Percentiles rank a stretch among this genome's conserved stretches.
These are phyloP conservation scores for Letharia lupina DNA, from an alignment of 495 filamentous ascomycete species.

Conservation along the genomic window DNA sequence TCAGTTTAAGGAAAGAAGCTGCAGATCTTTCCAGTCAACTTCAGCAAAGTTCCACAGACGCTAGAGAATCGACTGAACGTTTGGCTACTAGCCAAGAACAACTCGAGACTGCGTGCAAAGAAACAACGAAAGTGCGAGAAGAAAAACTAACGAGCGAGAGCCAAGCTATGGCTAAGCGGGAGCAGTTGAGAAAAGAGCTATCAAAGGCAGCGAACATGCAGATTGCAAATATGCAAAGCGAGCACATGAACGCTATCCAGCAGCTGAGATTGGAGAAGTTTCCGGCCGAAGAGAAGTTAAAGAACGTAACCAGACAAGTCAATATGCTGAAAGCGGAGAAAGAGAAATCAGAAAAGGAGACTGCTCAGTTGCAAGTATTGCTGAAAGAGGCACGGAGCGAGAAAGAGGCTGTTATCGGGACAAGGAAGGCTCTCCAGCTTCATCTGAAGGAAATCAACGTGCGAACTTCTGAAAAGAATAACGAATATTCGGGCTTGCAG, in stretches of 20 bases:
- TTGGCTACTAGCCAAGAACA: conserved; percentile 2
- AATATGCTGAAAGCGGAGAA: conserved; percentile 5
- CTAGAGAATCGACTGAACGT: neutral
- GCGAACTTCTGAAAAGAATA: neutral
- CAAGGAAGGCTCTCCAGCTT: neutral
- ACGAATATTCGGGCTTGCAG: neutral
- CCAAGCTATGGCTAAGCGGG: neutral
- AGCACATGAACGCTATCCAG: conserved; percentile 9
- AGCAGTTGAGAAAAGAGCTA: neutral
- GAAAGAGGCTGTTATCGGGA: neutral
- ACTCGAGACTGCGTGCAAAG: conserved; percentile 4
- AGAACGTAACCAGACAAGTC: conserved; percentile 2
- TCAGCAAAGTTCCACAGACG: conserved; percentile 1
- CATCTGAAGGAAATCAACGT: conserved; percentile 6
- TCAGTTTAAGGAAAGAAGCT: conserved; percentile 7
- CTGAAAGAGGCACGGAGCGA: conserved; percentile 2
- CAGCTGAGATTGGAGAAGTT: conserved; percentile 1
- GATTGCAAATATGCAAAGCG: conserved; percentile 3
- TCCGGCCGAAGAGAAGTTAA: conserved; percentile 7
- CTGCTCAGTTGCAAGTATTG: neutral
- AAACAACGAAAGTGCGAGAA: neutral
- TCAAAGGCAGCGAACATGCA: conserved; percentile 8
- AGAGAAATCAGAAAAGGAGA: conserved; percentile 5
- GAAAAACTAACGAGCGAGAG: conserved; percentile 11
- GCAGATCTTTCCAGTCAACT: conserved; percentile 3